phyloP scores from a whole-genome alignment of 306 rosid species.

The Citrullus colocynthis region DNA sequence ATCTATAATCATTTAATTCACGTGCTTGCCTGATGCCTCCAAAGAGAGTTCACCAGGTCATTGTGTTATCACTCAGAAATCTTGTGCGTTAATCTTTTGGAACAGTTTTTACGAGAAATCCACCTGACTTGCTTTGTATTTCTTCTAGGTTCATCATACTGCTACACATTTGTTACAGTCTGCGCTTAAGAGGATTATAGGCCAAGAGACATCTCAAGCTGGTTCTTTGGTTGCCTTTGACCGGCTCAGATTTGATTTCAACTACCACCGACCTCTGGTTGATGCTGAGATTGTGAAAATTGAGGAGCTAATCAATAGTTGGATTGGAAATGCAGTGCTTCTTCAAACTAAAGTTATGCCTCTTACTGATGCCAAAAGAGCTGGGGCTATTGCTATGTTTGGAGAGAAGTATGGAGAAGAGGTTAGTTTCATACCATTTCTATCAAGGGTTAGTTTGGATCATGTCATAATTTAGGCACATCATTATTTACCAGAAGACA shows the following conservation, averaged over 20 bases:
- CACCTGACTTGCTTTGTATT: conserved; percentile 10
- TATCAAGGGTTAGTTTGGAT: not conserved
- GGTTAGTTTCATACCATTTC: conserved; percentile 23
- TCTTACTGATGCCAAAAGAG: conserved; percentile 68
- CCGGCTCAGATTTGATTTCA: conserved; percentile 93
- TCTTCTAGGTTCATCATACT: conserved; percentile 88
- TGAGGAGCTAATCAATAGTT: conserved; percentile 57
- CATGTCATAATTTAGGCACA: not conserved
- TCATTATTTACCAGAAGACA: not conserved
- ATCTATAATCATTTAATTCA: not conserved
- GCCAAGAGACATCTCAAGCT: conserved; percentile 94
- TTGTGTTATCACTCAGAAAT: not conserved
- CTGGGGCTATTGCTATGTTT: conserved; percentile 95
- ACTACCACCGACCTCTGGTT: conserved; percentile 61
- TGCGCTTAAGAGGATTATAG: conserved; percentile 69
- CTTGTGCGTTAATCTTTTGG: not conserved
- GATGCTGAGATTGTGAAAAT: conserved; percentile 59
- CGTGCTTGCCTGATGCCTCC: not conserved
- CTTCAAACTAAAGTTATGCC: conserved; percentile 89
- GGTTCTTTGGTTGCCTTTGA: conserved; percentile 95
- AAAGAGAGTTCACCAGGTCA: not conserved
- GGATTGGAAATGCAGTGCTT: conserved; percentile 64
- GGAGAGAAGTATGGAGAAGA: conserved; percentile 92
- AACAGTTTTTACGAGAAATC: not conserved
- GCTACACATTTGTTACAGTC: conserved; percentile 95